These are phyloP conservation scores for Chiua virens DNA, from an alignment of 768 basidiomycete genomes.

Conservation along the genomic window DNA sequence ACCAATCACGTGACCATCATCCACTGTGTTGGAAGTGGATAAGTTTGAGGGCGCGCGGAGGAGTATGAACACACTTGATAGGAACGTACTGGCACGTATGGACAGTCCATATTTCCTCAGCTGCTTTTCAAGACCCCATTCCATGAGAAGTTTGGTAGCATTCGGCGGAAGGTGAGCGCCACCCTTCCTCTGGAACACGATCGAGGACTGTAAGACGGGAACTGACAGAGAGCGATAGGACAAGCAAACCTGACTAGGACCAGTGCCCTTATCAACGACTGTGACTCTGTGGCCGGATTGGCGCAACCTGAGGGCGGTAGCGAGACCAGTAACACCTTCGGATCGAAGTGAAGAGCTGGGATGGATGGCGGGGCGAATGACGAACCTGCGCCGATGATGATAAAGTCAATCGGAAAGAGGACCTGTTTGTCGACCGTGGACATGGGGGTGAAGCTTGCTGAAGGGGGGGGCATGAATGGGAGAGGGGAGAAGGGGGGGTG, in stretches of 20 bases:
- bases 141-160: slow-evolving; percentile 53
- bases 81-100: slow-evolving; percentile 23
- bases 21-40: background rate
- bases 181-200: slow-evolving; percentile 32
- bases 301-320: slow-evolving; percentile 55
- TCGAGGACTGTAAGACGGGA: background rate
- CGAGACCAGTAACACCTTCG: slow-evolving; percentile 52
- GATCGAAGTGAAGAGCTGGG: background rate
- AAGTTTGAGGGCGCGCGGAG: no score
- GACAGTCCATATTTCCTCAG: slow-evolving; percentile 36
- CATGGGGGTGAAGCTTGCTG: background rate
- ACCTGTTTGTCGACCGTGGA: slow-evolving; percentile 25
- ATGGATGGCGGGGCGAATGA: background rate
- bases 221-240: background rate
- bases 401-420: slow-evolving; percentile 30
- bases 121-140: slow-evolving; percentile 55
- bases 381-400: slow-evolving; percentile 32
- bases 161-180: slow-evolving; percentile 57
- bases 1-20: slow-evolving; percentile 46
- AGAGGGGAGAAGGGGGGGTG: no score
- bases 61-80: slow-evolving; percentile 20
- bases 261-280: slow-evolving; percentile 52
- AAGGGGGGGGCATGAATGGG: background rate
- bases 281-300: slow-evolving; percentile 60
- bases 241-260: slow-evolving; percentile 39